Base-by-base conservation (phyloP, 331 rosid species). In the Erythrophleum ivorense region DNA sequence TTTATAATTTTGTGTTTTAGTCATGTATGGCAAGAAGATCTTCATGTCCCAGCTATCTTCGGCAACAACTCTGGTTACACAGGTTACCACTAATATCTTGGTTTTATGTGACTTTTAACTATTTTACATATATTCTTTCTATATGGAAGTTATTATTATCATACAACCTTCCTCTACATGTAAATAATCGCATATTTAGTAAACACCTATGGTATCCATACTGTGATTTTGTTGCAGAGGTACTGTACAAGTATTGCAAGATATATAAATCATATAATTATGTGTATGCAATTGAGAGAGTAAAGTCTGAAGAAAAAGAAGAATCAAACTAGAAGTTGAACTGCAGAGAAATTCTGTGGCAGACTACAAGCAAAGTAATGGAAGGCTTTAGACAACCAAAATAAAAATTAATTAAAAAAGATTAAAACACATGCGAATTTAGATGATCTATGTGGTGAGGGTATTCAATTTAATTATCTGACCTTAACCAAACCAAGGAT, bases 31-130 rank as follows among this genome's bases (percentile, higher is more conserved):
- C 80, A 78, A 75, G 90, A 89, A n/a, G 96, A 88, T 83, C 86
- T 84, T 53, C 85, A 81, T 5, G 77, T 88, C 36, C 50, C 97
- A 53, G 92, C 86, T 46, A 79, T 80, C 82, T 83, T 83, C 45
- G 75, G 85, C 79, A 73, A 86, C 80, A 89, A 86, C 85, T 85
- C 92, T 79, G 86, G 84, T 82, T 95, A 95, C 88, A 90, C 97
- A 72, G 98, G 98, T 93, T 71, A 80, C 86, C 76, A 63, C 50
- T 50, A n/a, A 41, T 68, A 67, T 75, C 77, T 83, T 72, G 79
- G 60, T 33, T 69, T 80, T 43, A 73, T 62, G 58, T 52, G 46
- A 16, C 41, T 79, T 73, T 65, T 74, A 53, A 69, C 21, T 1
- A 38, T 73, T 41, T 73, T 65, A 18, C 49, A 71, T 73, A 52